Evolutionary conservation across 169 alveolate genomes (phyloP).

Genomic region (Cryptosporidium bovis): DNA sequence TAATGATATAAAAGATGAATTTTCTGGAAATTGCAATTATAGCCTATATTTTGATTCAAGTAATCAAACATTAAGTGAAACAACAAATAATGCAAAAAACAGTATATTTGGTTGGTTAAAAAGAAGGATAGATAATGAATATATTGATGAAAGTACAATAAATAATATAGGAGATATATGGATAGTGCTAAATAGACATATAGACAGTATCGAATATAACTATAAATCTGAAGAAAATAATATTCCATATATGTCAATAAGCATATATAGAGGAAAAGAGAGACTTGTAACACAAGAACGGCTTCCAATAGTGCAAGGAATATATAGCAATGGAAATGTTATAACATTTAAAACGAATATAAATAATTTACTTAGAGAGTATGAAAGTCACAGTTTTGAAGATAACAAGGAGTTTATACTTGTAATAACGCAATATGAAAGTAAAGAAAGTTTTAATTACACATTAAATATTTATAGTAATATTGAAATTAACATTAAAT

Average conservation of each 20-base stretch:
- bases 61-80: background rate
- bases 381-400: conserved; percentile 5
- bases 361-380: conserved; percentile 19
- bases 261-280: conserved; percentile 34
- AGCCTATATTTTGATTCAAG: background rate
- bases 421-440: conserved; percentile 59
- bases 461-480: conserved; percentile 45
- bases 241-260: conserved; percentile 49
- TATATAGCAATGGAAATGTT: conserved; percentile 56
- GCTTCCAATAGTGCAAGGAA: conserved; percentile 50
- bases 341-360: conserved; percentile 24
- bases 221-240: background rate
- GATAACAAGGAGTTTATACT: conserved; percentile 22
- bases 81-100: background rate
- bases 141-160: background rate
- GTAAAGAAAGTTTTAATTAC: conserved; percentile 19
- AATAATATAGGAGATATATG: conserved; percentile 42
- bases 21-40: background rate
- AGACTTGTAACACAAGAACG: conserved; percentile 49
- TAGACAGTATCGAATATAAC: conserved; percentile 3
- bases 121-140: conserved; percentile 19
- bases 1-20: background rate
- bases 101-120: background rate
- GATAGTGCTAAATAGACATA: conserved; percentile 62
- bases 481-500: conserved; percentile 13